Base-by-base conservation (phyloP, 1,284 basidiomycete genomes). In the Xanthoconium separans region DNA sequence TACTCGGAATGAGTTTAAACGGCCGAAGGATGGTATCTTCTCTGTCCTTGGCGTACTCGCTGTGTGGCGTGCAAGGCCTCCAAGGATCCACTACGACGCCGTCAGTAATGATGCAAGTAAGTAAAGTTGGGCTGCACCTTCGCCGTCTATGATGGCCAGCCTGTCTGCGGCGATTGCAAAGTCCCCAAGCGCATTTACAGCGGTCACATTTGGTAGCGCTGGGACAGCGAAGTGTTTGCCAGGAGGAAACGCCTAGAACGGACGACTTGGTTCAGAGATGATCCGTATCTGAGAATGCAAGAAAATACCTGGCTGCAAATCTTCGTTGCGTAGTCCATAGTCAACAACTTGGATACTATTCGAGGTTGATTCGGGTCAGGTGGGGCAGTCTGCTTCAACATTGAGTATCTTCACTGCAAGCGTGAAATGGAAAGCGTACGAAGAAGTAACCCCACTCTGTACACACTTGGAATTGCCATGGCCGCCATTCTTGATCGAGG, bases 381-480 rank as follows among this genome's bases (percentile, higher is more conserved):
- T 9, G 91, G 87, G 0, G 87, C 80, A 31, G 82, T 82, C 89
- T 92, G 54, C 4, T 15, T 57, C 40, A 15, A 45, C 30, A 16
- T 30, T 39, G 33, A 41, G 40, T 24, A 39, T 43, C 44, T 8
- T 34, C 13, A 16, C 8, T 16, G 41, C 22, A 55, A 16, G 57
- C 4, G 31, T 30, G 60, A 54, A 55, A 51, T 60, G 58, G 41
- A 46, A 22, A 30, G 63, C 75, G 22, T 59, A 87, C 88, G 5
- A 75, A 79, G 68, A 96, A 95, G 72, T 94, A 98, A 1, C 95
- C 95, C 94, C 95, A 98, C 65, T 95, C 85, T 0, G 90, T 95
- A 74, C 93, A 97, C 54, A 88, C 85, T 71, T 97, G 95, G 80
- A 94, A 98, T 2, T 80, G 69, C 95, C 95, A 98, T 12, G 90